Evolutionary conservation across 108 stramenopile genomes (phyloP), one percentile per base, ranked within the genome.

Genomic region (Schizochytrium sp.): DNA sequence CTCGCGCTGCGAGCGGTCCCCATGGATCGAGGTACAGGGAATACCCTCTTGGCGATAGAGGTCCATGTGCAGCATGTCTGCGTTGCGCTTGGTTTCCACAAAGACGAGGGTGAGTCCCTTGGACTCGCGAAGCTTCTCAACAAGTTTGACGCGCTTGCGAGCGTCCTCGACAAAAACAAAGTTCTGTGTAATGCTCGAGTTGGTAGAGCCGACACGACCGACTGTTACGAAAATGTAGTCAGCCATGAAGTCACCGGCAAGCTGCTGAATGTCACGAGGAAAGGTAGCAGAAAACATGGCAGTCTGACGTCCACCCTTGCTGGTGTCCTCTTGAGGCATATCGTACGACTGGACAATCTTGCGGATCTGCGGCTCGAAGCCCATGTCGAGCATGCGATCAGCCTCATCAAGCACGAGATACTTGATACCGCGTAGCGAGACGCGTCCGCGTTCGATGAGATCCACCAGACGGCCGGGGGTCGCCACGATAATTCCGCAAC

Each of bases 311-410:
- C 91, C 94, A 18, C 63, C 63, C 63, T 69, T 69, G 5, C 71
- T 57, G 44, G 93, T 72, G 51, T 83, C 76, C 60, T 88, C 88
- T 44, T 96, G 91, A 16, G 94, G 90, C 95, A 95, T 94, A 90
- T 93, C 95, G 43, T 90, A 90, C 57, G 87, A 60, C 59, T 91
- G 92, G 89, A 99, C 93, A 89, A 99, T 98, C 87, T 95, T 95
- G 23, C 99, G 96, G 92, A 99, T 99, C 91, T 99, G 98, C 4
- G 99, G 99, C 91, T 99, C 99, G 90, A 99, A 99, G 41, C 99
- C 99, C 99, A 97, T 96, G 92, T 98, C 96, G 60, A 96, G 92
- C 96, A 97, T 96, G 53, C 96, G 90, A 91, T 97, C 96, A 43
- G 98, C 98, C 93, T 98, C 98, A 90, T 98, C 98, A 60, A 97